These are phyloP conservation scores for Orbilia oligospora DNA, from an alignment of 2,329 filamentous ascomycete genomes.

Conservation along the genomic window DNA sequence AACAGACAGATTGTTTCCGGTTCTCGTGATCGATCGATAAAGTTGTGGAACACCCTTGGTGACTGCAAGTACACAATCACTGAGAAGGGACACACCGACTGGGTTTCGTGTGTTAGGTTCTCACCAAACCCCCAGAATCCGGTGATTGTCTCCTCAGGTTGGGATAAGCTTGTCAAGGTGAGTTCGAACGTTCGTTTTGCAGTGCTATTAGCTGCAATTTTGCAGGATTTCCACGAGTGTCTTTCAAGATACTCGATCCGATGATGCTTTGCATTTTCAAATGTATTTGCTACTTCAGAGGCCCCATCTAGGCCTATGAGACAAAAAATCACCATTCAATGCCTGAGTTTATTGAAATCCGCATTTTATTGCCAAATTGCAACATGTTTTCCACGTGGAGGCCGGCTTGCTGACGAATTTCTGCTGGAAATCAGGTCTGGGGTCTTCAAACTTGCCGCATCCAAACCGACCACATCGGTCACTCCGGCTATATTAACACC, in stretches of 20 bases:
- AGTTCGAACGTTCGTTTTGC: conserved; percentile 3
- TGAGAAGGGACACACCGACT: conserved; percentile 99
- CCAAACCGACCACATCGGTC: conserved; percentile 88
- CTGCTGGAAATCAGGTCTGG: conserved; percentile 78
- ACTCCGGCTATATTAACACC: conserved; percentile 59
- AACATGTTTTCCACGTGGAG: neutral
- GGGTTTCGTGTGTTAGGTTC: conserved; percentile 99
- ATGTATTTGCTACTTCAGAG: conserved; percentile 99
- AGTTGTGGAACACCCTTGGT: conserved; percentile 84
- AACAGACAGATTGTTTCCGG: conserved; percentile 62
- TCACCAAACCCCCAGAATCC: conserved; percentile 99
- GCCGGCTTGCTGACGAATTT: conserved; percentile 16
- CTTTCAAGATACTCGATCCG: conserved; percentile 68
- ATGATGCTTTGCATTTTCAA: conserved; percentile 90
- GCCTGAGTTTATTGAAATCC: conserved; percentile 75
- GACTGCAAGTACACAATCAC: conserved; percentile 99
- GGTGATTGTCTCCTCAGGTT: conserved; percentile 97
- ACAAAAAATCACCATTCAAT: conserved; percentile 86
- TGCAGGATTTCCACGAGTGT: conserved; percentile 8
- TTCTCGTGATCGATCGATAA: conserved; percentile 62
- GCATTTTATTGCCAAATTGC: neutral
- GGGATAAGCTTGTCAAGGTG: conserved; percentile 99
- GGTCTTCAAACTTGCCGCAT: conserved; percentile 51
- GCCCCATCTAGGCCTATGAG: conserved; percentile 88
- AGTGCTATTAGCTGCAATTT: conserved; percentile 1